These are phyloP conservation scores for Rhizopus delemar DNA, from an alignment of 371 early-diverging fungal genomes.

Conservation along the genomic window DNA sequence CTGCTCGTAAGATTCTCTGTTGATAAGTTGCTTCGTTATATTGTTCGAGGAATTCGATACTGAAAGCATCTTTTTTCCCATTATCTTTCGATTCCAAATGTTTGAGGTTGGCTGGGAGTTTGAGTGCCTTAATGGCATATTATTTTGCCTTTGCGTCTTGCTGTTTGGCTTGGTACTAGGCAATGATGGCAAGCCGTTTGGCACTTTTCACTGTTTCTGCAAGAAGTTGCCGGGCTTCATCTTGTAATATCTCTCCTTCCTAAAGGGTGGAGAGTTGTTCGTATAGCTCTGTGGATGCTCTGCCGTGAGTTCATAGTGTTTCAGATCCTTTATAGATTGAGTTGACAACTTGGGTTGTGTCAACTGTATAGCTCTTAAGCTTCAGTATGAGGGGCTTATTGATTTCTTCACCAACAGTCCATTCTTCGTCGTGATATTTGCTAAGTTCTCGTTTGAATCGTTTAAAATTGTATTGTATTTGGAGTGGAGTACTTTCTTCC, in stretches of 20 bases:
- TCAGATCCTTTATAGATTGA: background rate
- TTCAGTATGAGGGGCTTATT: background rate
- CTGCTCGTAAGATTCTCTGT: too few species aligned
- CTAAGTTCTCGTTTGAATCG: background rate
- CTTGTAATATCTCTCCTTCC: too few species aligned
- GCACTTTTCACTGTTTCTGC: too few species aligned
- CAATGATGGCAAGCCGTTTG: too few species aligned
- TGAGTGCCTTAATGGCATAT: background rate
- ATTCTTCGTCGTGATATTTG: background rate
- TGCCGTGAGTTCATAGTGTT: background rate
- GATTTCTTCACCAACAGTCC: background rate
- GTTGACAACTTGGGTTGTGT: background rate
- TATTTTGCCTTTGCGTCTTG: conserved; percentile 2
- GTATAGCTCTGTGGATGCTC: background rate
- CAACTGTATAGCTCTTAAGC: background rate
- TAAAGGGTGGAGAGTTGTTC: background rate
- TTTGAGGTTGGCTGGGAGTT: conserved; percentile 3
- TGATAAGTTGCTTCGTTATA: too few species aligned
- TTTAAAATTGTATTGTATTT: background rate
- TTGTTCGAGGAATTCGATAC: too few species aligned
- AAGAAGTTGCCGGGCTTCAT: too few species aligned
- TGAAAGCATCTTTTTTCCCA: too few species aligned
- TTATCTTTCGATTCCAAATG: background rate
- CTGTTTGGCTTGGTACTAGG: too few species aligned
- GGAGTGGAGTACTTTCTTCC: background rate